These are phyloP conservation scores for Colletotrichum ledebouriae DNA, from an alignment of 2,329 filamentous ascomycete genomes.

Conservation along the genomic window DNA sequence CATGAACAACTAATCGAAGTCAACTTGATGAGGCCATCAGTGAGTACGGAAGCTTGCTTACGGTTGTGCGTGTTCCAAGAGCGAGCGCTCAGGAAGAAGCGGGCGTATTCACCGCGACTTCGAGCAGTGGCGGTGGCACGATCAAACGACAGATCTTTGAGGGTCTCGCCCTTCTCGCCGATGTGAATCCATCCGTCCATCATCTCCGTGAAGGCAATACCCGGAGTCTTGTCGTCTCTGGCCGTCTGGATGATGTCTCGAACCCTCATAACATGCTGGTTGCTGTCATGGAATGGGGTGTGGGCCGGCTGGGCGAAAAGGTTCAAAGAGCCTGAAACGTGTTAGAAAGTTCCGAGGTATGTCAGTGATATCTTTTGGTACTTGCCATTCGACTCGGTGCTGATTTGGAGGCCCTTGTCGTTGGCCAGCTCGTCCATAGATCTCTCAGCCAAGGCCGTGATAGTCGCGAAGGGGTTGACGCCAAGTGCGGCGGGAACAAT, in stretches of 20 bases:
- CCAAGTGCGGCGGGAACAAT: slow-evolving; percentile 73
- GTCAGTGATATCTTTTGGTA: fast-evolving
- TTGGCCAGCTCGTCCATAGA: slow-evolving; percentile 66
- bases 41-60: background rate
- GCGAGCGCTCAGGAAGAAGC: slow-evolving; percentile 71
- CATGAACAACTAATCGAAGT: slow-evolving; percentile 56
- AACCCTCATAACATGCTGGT: slow-evolving; percentile 52
- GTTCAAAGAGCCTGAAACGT: slow-evolving; percentile 57
- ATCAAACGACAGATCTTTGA: slow-evolving; percentile 64
- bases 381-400: slow-evolving; percentile 27
- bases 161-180: slow-evolving; percentile 54
- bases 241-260: slow-evolving; percentile 57
- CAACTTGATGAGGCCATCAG: slow-evolving; percentile 25
- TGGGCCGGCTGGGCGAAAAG: slow-evolving; percentile 65
- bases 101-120: slow-evolving; percentile 65
- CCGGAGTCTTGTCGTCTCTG: slow-evolving; percentile 58
- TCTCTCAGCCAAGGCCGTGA: slow-evolving; percentile 76
- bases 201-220: slow-evolving; percentile 73
- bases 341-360: background rate
- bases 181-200: slow-evolving; percentile 73
- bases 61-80: slow-evolving; percentile 62
- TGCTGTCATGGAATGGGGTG: slow-evolving; percentile 50
- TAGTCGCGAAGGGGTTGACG: slow-evolving; percentile 78
- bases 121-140: slow-evolving; percentile 65
- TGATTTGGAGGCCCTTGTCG: slow-evolving; percentile 38